Conservation (phyloP, 2,329 filamentous ascomycete genomes). For the Colletotrichum liriopes region DNA sequence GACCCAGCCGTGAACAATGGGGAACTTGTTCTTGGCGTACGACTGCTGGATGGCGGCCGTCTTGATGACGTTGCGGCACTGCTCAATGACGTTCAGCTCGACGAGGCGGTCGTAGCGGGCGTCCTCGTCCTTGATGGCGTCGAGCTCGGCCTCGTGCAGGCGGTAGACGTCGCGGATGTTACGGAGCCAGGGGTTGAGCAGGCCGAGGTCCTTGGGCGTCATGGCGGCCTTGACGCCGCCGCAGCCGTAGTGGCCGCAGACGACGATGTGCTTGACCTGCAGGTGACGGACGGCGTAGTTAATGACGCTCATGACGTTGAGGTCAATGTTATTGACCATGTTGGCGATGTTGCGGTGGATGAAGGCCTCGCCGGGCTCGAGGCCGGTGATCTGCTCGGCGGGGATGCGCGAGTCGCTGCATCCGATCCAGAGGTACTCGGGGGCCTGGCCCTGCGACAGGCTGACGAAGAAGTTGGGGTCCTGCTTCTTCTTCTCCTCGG, state of each 20-base stretch:
- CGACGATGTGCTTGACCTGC: slow-evolving; percentile 84
- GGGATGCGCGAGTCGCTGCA: slow-evolving; percentile 93
- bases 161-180: slow-evolving; percentile 84
- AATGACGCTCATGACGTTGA: slow-evolving; percentile 86
- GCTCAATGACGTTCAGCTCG: slow-evolving; percentile 86
- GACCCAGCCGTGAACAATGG: slow-evolving; percentile 82
- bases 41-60: slow-evolving; percentile 84
- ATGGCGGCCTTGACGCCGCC: slow-evolving; percentile 83
- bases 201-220: slow-evolving; percentile 78
- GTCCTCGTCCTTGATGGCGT: slow-evolving; percentile 71
- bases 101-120: slow-evolving; percentile 80
- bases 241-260: slow-evolving; percentile 86
- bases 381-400: slow-evolving; percentile 88
- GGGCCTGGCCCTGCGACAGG: slow-evolving; percentile 75
- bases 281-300: slow-evolving; percentile 89
- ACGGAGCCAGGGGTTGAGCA: slow-evolving; percentile 81
- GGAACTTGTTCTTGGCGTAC: slow-evolving; percentile 74
- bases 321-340: slow-evolving; percentile 83
- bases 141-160: slow-evolving; percentile 79
- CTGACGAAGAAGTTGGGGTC: slow-evolving; percentile 78
- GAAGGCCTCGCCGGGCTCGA: slow-evolving; percentile 92
- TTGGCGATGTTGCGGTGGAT: slow-evolving; percentile 97
- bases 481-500: slow-evolving; percentile 68
- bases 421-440: slow-evolving; percentile 89
- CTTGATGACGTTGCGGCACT: slow-evolving; percentile 84